Conservation (phyloP, 2,329 filamentous ascomycete genomes). For the Oidium heveae region DNA sequence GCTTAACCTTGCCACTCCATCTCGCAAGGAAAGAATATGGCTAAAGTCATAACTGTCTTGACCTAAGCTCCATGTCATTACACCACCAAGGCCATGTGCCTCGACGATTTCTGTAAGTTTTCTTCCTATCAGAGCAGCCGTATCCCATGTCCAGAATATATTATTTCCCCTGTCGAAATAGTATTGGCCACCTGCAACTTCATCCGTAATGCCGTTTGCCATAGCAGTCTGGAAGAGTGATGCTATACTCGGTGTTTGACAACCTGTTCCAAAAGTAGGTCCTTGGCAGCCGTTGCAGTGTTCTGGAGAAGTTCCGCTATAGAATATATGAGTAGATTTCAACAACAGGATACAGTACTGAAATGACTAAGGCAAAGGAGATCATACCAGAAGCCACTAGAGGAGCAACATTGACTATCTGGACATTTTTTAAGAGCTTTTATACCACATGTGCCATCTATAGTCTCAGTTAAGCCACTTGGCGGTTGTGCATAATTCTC, state of each 20-base stretch:
- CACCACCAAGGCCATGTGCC: conserved; percentile 32
- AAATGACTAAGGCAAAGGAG: no score
- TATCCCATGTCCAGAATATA: conserved; percentile 55
- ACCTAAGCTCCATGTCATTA: conserved; percentile 52
- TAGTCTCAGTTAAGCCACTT: no score
- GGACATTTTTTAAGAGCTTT: no score
- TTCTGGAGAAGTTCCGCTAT: no score
- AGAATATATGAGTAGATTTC: no score
- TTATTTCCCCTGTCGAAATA: conserved; percentile 34
- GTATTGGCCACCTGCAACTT: conserved; percentile 34
- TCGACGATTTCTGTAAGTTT: conserved; percentile 38
- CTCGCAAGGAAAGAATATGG: conserved; percentile 19
- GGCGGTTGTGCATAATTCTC: neutral
- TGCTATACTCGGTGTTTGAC: neutral
- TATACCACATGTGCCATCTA: no score
- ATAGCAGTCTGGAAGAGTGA: conserved; percentile 27
- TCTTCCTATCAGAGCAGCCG: conserved; percentile 26
- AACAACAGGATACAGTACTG: no score
- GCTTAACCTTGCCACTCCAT: conserved; percentile 1
- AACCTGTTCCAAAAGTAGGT: no score
- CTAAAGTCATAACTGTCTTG: conserved; percentile 28
- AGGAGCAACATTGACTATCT: no score
- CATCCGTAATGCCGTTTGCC: conserved; percentile 27
- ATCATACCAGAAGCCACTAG: no score
- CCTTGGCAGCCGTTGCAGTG: no score